A percentile compares a stretch with the other conserved stretches of the same genome.
phyloP scores from a whole-genome alignment of 1,284 basidiomycete species.

The Stygiomarasmius scandens region DNA sequence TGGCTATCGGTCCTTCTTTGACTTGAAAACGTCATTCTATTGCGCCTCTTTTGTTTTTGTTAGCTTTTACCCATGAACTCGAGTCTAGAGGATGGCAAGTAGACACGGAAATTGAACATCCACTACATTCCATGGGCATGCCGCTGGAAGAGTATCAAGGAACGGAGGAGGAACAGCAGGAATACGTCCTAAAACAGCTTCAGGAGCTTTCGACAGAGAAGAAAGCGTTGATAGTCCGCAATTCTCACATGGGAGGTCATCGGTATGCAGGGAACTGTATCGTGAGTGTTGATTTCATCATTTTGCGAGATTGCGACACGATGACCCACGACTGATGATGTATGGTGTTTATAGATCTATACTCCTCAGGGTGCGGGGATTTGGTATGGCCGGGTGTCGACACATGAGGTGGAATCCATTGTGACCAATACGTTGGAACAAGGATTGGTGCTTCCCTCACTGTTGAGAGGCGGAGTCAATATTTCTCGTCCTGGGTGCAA shows the following conservation, averaged over 20 bases:
- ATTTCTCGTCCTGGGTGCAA: constrained; percentile 68
- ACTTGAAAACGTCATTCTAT: neutral
- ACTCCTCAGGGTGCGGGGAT: constrained; percentile 82
- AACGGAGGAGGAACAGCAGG: constrained; percentile 41
- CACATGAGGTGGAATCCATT: constrained; percentile 85
- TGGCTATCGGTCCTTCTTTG: constrained; percentile 13
- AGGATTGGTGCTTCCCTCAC: constrained; percentile 80
- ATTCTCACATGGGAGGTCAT: constrained; percentile 91
- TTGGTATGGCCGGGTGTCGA: constrained; percentile 93
- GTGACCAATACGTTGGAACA: constrained; percentile 85
- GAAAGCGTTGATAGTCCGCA: constrained; percentile 71
- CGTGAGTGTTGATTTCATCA: constrained; percentile 47
- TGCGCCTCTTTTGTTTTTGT: constrained; percentile 10
- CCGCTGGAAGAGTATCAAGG: constrained; percentile 59
- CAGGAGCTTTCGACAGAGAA: constrained; percentile 36
- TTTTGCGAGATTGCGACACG: too few relatives aligned
- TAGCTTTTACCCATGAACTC: constrained; percentile 65
- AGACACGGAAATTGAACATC: constrained; percentile 75
- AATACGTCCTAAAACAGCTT: constrained; percentile 26
- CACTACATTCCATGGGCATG: constrained; percentile 51
- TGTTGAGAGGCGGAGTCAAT: constrained; percentile 84
- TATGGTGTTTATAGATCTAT: constrained; percentile 79
- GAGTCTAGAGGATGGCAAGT: constrained; percentile 72
- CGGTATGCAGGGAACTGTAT: constrained; percentile 91
- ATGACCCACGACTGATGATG: neutral